Conservation (phyloP, 352 stramenopile genomes). For the Phytophthora litchii region DNA sequence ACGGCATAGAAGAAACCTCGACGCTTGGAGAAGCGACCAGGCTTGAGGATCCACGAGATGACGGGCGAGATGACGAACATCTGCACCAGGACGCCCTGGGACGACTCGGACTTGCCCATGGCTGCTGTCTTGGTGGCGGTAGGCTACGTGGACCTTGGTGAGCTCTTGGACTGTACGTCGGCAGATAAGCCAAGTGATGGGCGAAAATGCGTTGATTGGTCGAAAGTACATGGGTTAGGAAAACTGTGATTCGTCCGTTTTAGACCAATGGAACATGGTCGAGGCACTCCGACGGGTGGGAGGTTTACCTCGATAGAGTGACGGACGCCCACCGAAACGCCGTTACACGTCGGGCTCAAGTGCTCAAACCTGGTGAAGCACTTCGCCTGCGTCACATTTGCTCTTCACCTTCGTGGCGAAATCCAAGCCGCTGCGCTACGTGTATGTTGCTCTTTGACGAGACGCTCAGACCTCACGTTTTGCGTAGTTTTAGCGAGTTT, state of each 20-base stretch:
- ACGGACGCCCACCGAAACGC: conserved; percentile 13
- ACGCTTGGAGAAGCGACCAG: conserved; percentile 92
- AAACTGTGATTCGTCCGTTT: conserved; percentile 1
- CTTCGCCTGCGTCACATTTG: conserved; percentile 12
- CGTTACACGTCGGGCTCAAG: conserved; percentile 22
- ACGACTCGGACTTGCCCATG: conserved; percentile 64
- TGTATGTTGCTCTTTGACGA: not conserved
- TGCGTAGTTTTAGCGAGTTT: no score
- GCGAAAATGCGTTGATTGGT: conserved; percentile 11
- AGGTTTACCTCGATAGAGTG: not conserved
- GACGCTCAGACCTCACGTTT: not conserved
- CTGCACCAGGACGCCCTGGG: conserved; percentile 73
- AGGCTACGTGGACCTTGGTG: conserved; percentile 18
- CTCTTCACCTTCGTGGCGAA: not conserved
- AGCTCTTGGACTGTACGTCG: conserved; percentile 7
- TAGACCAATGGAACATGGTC: conserved; percentile 6
- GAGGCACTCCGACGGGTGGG: not conserved
- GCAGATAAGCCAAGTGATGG: conserved; percentile 21
- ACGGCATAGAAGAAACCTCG: conserved; percentile 95
- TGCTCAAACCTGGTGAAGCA: not conserved
- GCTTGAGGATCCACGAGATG: conserved; percentile 96
- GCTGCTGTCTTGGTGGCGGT: conserved; percentile 4
- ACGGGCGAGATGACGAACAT: conserved; percentile 85
- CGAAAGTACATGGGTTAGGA: not conserved
- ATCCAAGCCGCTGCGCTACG: not conserved